Evolutionary conservation across 148 eudicot genomes (phyloP).

Genomic region (Fagopyrum esculentum): DNA sequence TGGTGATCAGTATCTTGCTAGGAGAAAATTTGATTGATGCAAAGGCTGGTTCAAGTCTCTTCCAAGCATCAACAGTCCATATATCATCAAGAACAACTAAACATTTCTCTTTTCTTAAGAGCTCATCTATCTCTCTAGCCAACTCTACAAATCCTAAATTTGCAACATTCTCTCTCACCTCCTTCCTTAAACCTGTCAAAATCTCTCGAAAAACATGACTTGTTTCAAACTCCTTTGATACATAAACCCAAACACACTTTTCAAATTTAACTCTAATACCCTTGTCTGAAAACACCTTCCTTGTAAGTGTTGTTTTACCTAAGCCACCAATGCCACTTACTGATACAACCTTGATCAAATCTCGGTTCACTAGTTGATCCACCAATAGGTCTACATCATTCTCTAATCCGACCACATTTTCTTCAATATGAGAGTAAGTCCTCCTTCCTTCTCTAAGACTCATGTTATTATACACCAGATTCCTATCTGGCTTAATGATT

Average conservation of each 20-base stretch:
- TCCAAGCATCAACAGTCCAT: neutral
- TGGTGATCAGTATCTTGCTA: constrained; percentile 13
- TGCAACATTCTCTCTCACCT: neutral
- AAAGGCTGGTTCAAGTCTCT: neutral
- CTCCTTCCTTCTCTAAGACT: no score
- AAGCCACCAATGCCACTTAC: constrained; percentile 12
- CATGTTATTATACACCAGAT: no score
- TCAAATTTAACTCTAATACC: neutral
- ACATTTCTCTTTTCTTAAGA: neutral
- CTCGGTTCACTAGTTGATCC: neutral
- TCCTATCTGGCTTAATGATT: no score
- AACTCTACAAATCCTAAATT: neutral
- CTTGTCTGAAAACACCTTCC: neutral
- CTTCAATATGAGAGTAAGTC: neutral
- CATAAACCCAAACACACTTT: neutral
- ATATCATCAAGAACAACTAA: constrained; percentile 14
- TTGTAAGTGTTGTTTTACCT: constrained; percentile 11
- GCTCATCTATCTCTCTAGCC: neutral
- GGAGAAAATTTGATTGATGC: neutral
- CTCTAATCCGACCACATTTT: neutral
- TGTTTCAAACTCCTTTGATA: neutral
- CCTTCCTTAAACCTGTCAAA: neutral
- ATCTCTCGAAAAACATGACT: neutral
- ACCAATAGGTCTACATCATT: neutral
- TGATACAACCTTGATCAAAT: neutral